Percentiles rank a stretch among this genome's conserved stretches.
These are phyloP conservation scores for Trametes maxima DNA, from an alignment of 768 basidiomycete genomes.

Conservation along the genomic window DNA sequence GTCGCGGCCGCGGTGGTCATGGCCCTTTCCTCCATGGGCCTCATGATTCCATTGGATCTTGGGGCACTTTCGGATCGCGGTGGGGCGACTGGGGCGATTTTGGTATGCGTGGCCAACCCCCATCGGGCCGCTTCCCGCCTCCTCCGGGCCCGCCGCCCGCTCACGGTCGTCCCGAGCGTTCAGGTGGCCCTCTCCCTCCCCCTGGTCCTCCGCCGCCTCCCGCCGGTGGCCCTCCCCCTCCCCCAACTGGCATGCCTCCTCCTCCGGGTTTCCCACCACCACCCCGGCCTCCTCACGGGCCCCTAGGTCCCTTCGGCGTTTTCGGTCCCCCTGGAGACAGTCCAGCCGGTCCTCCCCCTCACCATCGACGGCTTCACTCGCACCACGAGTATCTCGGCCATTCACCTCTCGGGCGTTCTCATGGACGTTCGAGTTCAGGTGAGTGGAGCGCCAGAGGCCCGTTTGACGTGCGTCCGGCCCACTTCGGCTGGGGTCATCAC, in stretches of 20 bases:
- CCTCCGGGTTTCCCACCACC: conserved; percentile 12
- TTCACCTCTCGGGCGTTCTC: conserved; percentile 7
- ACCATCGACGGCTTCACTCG: not conserved
- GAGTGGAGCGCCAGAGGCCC: conserved; percentile 5
- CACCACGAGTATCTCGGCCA: conserved; percentile 1
- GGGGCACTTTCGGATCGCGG: conserved; percentile 16
- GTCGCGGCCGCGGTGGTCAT: conserved; percentile 20
- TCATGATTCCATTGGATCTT: conserved; percentile 2
- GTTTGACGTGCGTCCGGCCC: not conserved
- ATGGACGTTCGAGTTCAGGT: not conserved
- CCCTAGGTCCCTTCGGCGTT: not conserved
- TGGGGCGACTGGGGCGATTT: conserved; percentile 8
- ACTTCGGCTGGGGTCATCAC: not conserved
- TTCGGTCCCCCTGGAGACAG: not conserved
- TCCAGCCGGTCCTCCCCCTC: conserved; percentile 8
- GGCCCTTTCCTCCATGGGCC: conserved; percentile 15
- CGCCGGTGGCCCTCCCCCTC: conserved; percentile 16
- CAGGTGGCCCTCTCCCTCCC: conserved; percentile 23
- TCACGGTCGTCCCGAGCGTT: conserved; percentile 1
- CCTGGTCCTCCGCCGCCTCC: conserved; percentile 23
- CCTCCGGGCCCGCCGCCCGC: conserved; percentile 15
- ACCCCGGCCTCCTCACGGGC: conserved; percentile 20
- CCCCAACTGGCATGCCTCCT: conserved; percentile 15
- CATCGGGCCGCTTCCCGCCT: conserved; percentile 17
- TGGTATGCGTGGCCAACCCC: not conserved